A percentile compares a stretch with the other conserved stretches of the same genome.
Conservation (phyloP, 2,329 filamentous ascomycete species). For the Mollisia scopiformis region DNA sequence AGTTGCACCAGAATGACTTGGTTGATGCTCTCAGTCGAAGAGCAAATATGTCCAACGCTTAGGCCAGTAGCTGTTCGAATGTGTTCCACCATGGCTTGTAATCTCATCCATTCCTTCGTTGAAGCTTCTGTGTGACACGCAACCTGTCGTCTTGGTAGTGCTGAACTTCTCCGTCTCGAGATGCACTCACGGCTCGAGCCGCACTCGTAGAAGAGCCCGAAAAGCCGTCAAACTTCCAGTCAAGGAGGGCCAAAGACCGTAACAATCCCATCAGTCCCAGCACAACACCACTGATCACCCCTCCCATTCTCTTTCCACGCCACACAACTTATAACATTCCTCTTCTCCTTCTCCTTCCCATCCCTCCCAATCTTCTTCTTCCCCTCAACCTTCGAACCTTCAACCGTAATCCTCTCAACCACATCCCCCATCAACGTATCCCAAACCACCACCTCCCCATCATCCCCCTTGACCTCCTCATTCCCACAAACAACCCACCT, state of each 20-base stretch:
- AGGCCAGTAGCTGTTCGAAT: too few species aligned
- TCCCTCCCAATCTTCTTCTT: constrained; percentile 61
- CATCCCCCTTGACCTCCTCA: constrained; percentile 50
- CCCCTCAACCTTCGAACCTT: constrained; percentile 27
- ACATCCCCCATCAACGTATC: constrained; percentile 77
- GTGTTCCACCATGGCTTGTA: too few species aligned
- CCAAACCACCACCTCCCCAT: constrained; percentile 67
- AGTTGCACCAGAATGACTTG: too few species aligned
- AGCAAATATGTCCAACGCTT: too few species aligned
- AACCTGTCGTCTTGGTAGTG: neutral
- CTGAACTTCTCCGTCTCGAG: neutral
- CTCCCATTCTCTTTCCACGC: constrained; percentile 65
- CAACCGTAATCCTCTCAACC: constrained; percentile 60
- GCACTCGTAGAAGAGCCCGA: neutral
- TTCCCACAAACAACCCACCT: constrained; percentile 80
- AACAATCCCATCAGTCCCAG: constrained; percentile 66
- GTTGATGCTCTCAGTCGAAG: too few species aligned
- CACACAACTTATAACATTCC: constrained; percentile 63
- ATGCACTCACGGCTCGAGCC: neutral
- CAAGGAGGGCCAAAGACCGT: constrained; percentile 57
- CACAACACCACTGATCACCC: constrained; percentile 67
- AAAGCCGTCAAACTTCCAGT: neutral
- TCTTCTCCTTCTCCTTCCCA: constrained; percentile 61
- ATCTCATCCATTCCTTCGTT: too few species aligned
- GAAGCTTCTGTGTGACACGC: too few species aligned